Base-by-base conservation (phyloP, 2,329 filamentous ascomycete genomes). In the Xenosphaeropsis pyriputrescens region DNA sequence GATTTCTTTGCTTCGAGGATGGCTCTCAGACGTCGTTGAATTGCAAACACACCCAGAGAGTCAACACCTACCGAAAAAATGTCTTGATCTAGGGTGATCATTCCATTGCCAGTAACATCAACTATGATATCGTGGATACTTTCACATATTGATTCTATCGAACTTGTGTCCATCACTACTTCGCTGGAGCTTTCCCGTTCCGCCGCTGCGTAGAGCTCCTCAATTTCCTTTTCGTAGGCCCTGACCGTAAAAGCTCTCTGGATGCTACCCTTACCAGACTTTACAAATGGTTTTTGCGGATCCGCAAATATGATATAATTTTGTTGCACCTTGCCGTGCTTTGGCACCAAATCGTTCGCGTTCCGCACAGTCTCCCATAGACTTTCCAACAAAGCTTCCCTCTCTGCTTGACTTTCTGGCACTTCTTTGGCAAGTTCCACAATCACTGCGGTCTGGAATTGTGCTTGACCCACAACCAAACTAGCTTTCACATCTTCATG, bases 201-300 rank as follows among this genome's bases (percentile, higher is more conserved):
- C n/a, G 44, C 47, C 16, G 50, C 40, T 4, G 41, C 26, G 38
- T 62, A 62, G 2, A 62, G 39, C 1, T 46, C 39, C 7, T 59
- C 50, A 3, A 62, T 33, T 38, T 59, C 54, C 0, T 45, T 16
- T 5, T 44, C 41, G 35, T 59, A 60, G 6, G 53, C 26, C 6
- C 48, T 38, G 5, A 56, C 18, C 6, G 54, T 55, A n/a, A 41
- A 29, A 11, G 41, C 40, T 17, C 58, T 46, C 42, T 59, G 57
- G 4, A 61, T 43, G 2, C 57, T 61, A 2, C 60, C 59, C 39
- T 63, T 60, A 0, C 47, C 47, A 11, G 56, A 47, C 15, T 54
- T 50, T 3, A 47, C 42, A 38, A 62, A 50, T 1, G 59, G 56
- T 42, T 55, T 57, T 0, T 46, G 46, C 1, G 49, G 37, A 9